Conservation (phyloP, 1,284 basidiomycete genomes). For the Ceratobasidium sp. region DNA sequence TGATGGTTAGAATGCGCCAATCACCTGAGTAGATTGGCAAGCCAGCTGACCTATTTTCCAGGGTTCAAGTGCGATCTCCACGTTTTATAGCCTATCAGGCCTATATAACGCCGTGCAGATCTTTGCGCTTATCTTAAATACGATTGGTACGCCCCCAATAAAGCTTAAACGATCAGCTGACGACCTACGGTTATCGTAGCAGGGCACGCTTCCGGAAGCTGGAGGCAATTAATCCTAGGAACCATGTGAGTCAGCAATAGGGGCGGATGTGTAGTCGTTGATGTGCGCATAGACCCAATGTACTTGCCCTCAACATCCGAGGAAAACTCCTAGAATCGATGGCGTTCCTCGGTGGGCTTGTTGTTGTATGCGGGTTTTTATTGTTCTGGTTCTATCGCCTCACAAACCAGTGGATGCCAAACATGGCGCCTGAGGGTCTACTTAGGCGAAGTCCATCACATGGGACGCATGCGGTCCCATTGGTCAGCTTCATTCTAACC, state of each 20-base stretch:
- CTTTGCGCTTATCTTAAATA: conserved; percentile 75
- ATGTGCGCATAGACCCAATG: conserved; percentile 67
- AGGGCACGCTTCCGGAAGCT: conserved; percentile 57
- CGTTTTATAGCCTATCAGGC: conserved; percentile 77
- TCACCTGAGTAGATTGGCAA: neutral
- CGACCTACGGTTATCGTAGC: conserved; percentile 25
- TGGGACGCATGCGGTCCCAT: conserved; percentile 67
- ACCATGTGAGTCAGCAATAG: conserved; percentile 66
- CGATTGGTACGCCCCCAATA: conserved; percentile 64
- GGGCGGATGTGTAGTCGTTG: conserved; percentile 46
- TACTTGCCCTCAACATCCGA: conserved; percentile 76
- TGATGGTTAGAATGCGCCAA: conserved; percentile 62
- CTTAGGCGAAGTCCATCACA: conserved; percentile 59
- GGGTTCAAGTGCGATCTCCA: conserved; percentile 76
- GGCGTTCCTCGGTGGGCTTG: conserved; percentile 68
- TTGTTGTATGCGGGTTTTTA: conserved; percentile 66
- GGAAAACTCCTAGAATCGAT: conserved; percentile 68
- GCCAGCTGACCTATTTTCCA: conserved; percentile 52
- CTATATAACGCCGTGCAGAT: conserved; percentile 76
- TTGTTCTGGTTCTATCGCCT: conserved; percentile 70
- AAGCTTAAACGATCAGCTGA: conserved; percentile 26
- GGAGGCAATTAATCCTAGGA: conserved; percentile 71
- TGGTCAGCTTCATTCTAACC: conserved; percentile 73
- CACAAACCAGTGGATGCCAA: conserved; percentile 63
- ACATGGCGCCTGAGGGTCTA: conserved; percentile 67